Conservation (phyloP, 441 rosid genomes). For the Viola pubescens region DNA sequence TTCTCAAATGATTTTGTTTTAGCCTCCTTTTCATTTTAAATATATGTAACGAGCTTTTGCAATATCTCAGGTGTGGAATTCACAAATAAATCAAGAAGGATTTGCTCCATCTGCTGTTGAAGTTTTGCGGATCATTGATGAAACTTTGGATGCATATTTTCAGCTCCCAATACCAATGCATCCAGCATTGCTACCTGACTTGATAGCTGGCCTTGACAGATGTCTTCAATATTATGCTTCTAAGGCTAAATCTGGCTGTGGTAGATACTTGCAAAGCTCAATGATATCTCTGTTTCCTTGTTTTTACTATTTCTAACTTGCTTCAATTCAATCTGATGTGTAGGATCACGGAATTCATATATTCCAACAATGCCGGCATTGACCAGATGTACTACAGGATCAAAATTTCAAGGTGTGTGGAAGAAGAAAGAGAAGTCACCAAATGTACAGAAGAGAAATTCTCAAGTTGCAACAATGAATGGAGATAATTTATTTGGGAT, state of each 20-base stretch:
- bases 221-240: conserved; percentile 77
- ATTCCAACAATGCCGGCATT: conserved; percentile 92
- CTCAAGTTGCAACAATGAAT: conserved; percentile 61
- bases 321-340: conserved; percentile 15
- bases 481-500: conserved; percentile 63
- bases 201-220: conserved; percentile 77
- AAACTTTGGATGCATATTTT: conserved; percentile 83
- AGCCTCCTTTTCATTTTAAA: conserved; percentile 14
- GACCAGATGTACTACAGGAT: conserved; percentile 65
- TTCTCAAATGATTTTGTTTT: conserved; percentile 5
- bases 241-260: conserved; percentile 90
- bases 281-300: conserved; percentile 1
- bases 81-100: conserved; percentile 58
- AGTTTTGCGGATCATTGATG: conserved; percentile 69
- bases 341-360: conserved; percentile 68
- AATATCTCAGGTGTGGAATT: conserved; percentile 56
- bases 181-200: conserved; percentile 80
- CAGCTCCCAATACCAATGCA: conserved; percentile 95
- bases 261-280: conserved; percentile 35
- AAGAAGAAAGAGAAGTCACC: conserved; percentile 86
- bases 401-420: conserved; percentile 74
- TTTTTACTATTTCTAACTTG: conserved; percentile 10
- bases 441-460: conserved; percentile 52
- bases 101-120: conserved; percentile 78
- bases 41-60: background rate